These are phyloP conservation scores for Cercophora scortea DNA, from an alignment of 495 filamentous ascomycete genomes.

Conservation along the genomic window DNA sequence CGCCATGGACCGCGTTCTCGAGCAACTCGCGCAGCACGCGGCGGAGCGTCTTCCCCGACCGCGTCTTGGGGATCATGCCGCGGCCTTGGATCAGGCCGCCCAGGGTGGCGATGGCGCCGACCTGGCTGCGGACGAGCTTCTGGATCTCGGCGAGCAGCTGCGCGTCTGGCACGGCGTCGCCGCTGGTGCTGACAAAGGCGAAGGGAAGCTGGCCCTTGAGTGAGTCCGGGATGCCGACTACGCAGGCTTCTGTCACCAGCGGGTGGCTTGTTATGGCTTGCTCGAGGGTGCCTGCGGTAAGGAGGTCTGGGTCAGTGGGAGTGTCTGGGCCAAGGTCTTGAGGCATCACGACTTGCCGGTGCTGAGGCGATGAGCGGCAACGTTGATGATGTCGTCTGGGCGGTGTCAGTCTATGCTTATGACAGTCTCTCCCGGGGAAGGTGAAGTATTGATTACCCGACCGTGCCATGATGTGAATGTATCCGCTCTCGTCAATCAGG, in stretches of 20 bases:
- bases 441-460: conserved; percentile 35
- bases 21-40: conserved; percentile 73
- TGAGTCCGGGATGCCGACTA: conserved; percentile 75
- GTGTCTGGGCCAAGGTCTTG: neutral
- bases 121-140: conserved; percentile 63
- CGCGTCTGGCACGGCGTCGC: conserved; percentile 34
- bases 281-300: conserved; percentile 64
- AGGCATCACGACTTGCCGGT: conserved; percentile 43
- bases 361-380: conserved; percentile 85
- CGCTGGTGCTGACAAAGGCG: conserved; percentile 59
- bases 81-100: conserved; percentile 77
- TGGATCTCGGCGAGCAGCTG: conserved; percentile 50
- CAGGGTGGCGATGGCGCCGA: conserved; percentile 77
- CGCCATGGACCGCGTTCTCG: conserved; percentile 53
- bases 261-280: conserved; percentile 81
- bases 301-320: neutral
- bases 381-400: conserved; percentile 86
- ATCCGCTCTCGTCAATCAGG: conserved; percentile 72
- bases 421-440: neutral
- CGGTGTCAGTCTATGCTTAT: neutral
- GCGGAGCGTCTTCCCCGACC: conserved; percentile 79
- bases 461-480: conserved; percentile 79
- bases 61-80: conserved; percentile 88
- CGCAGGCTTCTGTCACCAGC: conserved; percentile 68
- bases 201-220: conserved; percentile 89